A percentile compares a stretch with the other conserved stretches of the same genome.
These are phyloP conservation scores for Toxoplasma gondii DNA, from an alignment of 169 alveolate genomes.

Conservation along the genomic window DNA sequence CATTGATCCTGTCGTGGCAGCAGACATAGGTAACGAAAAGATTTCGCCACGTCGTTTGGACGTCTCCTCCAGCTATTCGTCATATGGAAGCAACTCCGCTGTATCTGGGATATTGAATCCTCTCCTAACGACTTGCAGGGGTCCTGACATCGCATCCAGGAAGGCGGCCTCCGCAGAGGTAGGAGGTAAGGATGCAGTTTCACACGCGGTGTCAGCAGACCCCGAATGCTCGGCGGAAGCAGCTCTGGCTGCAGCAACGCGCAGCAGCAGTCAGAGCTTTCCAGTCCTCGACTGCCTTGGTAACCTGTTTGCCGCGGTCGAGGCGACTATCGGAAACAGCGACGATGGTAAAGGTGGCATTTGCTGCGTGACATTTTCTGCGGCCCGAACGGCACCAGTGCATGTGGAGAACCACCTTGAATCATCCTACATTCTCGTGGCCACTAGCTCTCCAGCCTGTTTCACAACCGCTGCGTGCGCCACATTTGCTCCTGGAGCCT, in stretches of 20 bases:
- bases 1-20: too few species aligned
- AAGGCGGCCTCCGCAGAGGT: neutral
- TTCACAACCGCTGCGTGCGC: constrained; percentile 1
- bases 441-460: constrained; percentile 4
- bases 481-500: neutral
- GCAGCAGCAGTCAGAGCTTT: constrained; percentile 13
- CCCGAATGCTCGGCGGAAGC: neutral
- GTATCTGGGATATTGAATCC: neutral
- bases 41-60: neutral
- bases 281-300: constrained; percentile 26
- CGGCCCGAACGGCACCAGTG: constrained; percentile 19
- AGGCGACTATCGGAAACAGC: neutral
- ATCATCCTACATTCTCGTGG: neutral
- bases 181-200: too few species aligned
- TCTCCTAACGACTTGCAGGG: neutral
- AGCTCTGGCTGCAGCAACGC: constrained; percentile 13
- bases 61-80: neutral
- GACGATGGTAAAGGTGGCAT: neutral
- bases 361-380: neutral
- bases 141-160: neutral
- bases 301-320: constrained; percentile 18
- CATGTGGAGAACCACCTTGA: constrained; percentile 27
- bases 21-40: neutral
- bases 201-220: neutral
- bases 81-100: neutral